A percentile compares a stretch with the other conserved stretches of the same genome.
Evolutionary conservation across 805 yeast genomes (phyloP).

Genomic region (Hanseniaspora guilliermondii): DNA sequence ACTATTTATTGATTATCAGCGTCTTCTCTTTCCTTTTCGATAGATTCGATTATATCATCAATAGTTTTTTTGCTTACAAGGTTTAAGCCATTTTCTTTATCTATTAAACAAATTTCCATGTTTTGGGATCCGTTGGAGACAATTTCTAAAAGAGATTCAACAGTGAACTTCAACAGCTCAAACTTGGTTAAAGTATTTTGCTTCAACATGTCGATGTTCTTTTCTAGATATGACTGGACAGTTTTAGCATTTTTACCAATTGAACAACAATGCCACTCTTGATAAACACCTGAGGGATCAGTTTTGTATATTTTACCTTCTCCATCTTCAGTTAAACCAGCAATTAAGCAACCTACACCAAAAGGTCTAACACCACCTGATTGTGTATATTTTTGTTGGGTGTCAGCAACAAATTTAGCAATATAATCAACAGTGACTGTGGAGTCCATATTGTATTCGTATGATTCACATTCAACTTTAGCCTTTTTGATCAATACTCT

Average conservation of each 20-base stretch:
- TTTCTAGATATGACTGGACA: slow-evolving; percentile 88
- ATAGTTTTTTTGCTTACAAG: slow-evolving; percentile 63
- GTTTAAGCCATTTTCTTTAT: slow-evolving; percentile 35
- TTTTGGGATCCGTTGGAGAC: slow-evolving; percentile 97
- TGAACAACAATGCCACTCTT: slow-evolving; percentile 96
- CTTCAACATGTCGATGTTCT: slow-evolving; percentile 32
- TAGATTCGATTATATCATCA: slow-evolving; percentile 59
- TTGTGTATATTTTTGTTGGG: slow-evolving; percentile 92
- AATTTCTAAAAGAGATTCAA: slow-evolving; percentile 81
- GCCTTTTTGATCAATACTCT: slow-evolving; percentile 90
- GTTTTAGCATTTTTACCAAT: slow-evolving; percentile 93
- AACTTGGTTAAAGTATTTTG: slow-evolving; percentile 35
- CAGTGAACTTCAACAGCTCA: slow-evolving; percentile 60
- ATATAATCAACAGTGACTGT: slow-evolving; percentile 83
- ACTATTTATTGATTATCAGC: slow-evolving; percentile 44
- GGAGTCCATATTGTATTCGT: slow-evolving; percentile 85
- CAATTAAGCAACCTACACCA: slow-evolving; percentile 88
- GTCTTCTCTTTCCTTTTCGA: slow-evolving; percentile 77
- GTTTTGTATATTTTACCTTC: slow-evolving; percentile 80
- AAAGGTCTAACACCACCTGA: slow-evolving; percentile 98
- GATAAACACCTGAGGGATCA: slow-evolving; percentile 93
- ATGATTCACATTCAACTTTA: slow-evolving; percentile 91
- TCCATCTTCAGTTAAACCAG: slow-evolving; percentile 76
- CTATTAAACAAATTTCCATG: slow-evolving; percentile 83
- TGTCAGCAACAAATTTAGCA: slow-evolving; percentile 93